phyloP scores from a whole-genome alignment of 148 eudicot species.

The Fagopyrum homotropicum region DNA sequence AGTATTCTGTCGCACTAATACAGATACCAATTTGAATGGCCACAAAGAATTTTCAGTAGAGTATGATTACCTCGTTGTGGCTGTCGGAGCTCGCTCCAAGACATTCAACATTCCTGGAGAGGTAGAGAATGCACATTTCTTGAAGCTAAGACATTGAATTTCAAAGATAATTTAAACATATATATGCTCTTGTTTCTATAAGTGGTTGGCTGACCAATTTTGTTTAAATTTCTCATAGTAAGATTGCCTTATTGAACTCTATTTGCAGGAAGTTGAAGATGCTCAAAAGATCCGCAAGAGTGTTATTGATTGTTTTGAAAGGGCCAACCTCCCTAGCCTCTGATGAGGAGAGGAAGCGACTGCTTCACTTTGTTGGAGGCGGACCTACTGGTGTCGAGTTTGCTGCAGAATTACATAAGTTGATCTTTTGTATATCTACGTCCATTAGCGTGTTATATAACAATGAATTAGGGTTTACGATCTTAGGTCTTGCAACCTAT shows the following conservation, averaged over 20 bases:
- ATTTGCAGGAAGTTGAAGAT: constrained; percentile 58
- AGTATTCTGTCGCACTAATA: constrained; percentile 50
- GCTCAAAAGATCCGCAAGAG: constrained; percentile 51
- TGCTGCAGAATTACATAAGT: too few relatives aligned
- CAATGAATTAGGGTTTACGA: too few relatives aligned
- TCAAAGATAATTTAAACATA: neutral
- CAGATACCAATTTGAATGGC: constrained; percentile 25
- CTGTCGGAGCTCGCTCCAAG: constrained; percentile 61
- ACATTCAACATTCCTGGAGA: constrained; percentile 79
- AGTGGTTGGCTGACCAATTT: too few relatives aligned
- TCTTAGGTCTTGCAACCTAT: too few relatives aligned
- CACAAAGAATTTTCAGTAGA: constrained; percentile 56
- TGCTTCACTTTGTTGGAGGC: constrained; percentile 64
- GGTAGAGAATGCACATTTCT: constrained; percentile 57
- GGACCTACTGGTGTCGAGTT: too few relatives aligned
- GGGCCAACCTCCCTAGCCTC: constrained; percentile 52
- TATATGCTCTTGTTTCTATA: neutral
- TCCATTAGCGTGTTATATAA: too few relatives aligned
- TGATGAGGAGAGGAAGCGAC: constrained; percentile 39
- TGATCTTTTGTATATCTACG: too few relatives aligned
- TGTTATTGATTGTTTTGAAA: constrained; percentile 61
- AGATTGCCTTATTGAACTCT: neutral
- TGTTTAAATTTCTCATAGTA: too few relatives aligned
- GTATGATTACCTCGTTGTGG: constrained; percentile 67
- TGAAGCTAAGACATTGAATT: constrained; percentile 36